Evolutionary conservation across 1,139 yeast genomes (phyloP).

Genomic region (Saccharomyces hybrid): DNA sequence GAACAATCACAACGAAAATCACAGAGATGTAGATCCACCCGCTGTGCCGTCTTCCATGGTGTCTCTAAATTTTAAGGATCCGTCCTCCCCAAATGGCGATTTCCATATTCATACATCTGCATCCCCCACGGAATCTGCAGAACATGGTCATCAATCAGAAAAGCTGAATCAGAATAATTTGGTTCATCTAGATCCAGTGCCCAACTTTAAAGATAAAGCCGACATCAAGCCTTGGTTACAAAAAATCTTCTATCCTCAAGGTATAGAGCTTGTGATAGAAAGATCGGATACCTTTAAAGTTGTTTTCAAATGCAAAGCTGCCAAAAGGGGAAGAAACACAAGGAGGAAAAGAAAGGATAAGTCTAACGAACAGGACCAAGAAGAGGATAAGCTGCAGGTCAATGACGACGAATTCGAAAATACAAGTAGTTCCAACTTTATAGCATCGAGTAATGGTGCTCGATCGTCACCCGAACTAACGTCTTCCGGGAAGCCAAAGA

Average conservation of each 20-base stretch:
- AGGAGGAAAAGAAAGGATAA: constrained; percentile 4
- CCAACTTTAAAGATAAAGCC: constrained; percentile 37
- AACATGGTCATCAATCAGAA: constrained; percentile 10
- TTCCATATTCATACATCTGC: neutral
- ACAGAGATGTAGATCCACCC: neutral
- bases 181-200: constrained; percentile 35
- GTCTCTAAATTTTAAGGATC: neutral
- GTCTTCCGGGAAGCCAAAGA: constrained; percentile 13
- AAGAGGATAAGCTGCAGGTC: neutral
- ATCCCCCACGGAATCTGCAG: neutral
- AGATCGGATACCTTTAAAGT: constrained; percentile 62
- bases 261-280: constrained; percentile 59
- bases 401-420: neutral
- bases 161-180: constrained; percentile 25
- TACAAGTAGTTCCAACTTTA: neutral
- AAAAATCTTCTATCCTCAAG: constrained; percentile 40
- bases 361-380: neutral
- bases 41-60: neutral
- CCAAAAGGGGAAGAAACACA: constrained; percentile 27
- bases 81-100: neutral
- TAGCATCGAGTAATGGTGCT: neutral
- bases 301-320: constrained; percentile 58
- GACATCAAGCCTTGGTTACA: constrained; percentile 68
- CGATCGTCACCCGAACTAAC: neutral
- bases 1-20: neutral